Evolutionary conservation across 805 yeast species (phyloP), one percentile per base, ranked within the genome.

Genomic region (Geotrichum ghanense): DNA sequence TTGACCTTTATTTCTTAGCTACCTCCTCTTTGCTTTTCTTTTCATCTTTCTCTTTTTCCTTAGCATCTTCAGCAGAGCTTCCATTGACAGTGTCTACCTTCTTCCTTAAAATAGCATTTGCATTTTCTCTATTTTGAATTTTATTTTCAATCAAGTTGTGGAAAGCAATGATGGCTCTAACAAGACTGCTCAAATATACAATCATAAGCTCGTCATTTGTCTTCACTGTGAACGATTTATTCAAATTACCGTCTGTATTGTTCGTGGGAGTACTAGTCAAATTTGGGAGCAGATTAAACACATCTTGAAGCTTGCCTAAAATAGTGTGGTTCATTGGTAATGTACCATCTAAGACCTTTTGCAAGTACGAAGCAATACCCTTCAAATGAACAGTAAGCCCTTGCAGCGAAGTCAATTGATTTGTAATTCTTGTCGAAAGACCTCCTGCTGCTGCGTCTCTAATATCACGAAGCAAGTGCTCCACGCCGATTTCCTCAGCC

Each of bases 401-500:
- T 55, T 84, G 78, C 49, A 92, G 72, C 1, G 96, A 86, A 56
- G 83, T 84, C 58, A 92, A 77, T 61, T 88, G 96, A 60, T 84
- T 83, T 14, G 97, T 88, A 46, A 92, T 79, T 60, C 82, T 79
- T 45, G 89, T 77, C 2, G 97, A 81, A 50, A 92, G 74, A 43
- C 82, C 82, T 7, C 98, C 98, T 12, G 95, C 94, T 7, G 97
- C 96, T 57, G 89, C 96, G 61, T 90, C 97, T 58, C 97, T 78
- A 21, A 88, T 87, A 60, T 92, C 98, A 60, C 97, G 80, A 50
- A 92, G 68, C 50, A 92, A 68, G 63, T 92, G 99, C 65, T 92
- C 99, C 12, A 92, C 99, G 51, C 98, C 99, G 55, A 92, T 92
- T 66, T 92, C 99, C 67, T 92, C 99, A 7, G 98, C 98, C 63